Conservation (phyloP, 1,284 basidiomycete genomes). For the Ustilago xerochloae region DNA sequence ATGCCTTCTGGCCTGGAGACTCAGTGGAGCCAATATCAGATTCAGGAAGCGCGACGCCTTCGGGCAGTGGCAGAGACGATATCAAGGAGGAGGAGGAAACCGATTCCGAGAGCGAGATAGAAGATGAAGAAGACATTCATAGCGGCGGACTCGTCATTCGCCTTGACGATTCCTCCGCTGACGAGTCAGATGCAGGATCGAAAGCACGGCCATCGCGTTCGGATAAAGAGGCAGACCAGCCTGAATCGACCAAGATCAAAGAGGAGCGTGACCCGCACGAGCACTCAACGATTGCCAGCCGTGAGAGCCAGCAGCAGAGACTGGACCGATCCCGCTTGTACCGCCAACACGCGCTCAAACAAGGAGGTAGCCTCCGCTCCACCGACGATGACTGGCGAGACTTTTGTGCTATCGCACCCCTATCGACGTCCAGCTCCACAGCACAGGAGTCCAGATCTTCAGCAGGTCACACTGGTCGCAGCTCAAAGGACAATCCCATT, state of each 20-base stretch:
- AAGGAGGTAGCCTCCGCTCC: conserved; percentile 27
- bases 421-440: conserved; percentile 6
- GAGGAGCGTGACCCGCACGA: conserved; percentile 10
- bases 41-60: not conserved
- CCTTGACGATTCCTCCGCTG: conserved; percentile 22
- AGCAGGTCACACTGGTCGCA: not conserved
- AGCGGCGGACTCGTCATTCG: conserved; percentile 25
- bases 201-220: not conserved
- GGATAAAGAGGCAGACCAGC: not conserved
- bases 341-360: conserved; percentile 36
- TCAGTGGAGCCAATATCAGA: not conserved
- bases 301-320: conserved; percentile 31
- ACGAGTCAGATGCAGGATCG: conserved; percentile 2
- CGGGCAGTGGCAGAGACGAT: not conserved
- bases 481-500: conserved; percentile 15
- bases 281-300: conserved; percentile 33
- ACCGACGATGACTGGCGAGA: conserved; percentile 44
- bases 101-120: conserved; percentile 20
- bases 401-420: conserved; percentile 23
- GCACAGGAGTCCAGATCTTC: not conserved
- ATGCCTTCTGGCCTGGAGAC: conserved; percentile 7
- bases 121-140: conserved; percentile 24
- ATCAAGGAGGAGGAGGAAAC: conserved; percentile 18
- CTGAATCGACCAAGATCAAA: conserved; percentile 7
- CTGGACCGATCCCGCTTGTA: conserved; percentile 35